Evolutionary conservation across 75 land plant genomes (phyloP).

Genomic region (Selaginella moellendorffii): DNA sequence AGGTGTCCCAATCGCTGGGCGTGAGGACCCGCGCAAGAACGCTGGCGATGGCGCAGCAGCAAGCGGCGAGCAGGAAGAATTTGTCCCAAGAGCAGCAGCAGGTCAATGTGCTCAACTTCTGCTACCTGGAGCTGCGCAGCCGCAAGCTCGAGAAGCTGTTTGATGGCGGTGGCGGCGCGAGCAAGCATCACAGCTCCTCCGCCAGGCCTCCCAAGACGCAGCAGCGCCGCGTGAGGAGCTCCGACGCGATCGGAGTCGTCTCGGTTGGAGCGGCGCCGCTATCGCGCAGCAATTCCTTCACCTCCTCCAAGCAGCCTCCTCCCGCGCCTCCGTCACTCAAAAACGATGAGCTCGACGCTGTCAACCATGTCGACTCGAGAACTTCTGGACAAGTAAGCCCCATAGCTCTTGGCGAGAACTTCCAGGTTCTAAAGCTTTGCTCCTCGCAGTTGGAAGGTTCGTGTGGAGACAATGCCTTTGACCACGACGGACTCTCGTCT

Average conservation of each 20-base stretch:
- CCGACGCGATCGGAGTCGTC: background rate
- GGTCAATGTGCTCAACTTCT: no score
- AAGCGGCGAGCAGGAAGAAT: background rate
- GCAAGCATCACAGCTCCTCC: background rate
- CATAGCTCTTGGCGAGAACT: no score
- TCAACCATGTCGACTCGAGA: no score
- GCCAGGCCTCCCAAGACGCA: background rate
- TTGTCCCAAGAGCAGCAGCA: background rate
- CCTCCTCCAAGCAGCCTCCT: no score
- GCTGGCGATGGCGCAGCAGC: background rate
- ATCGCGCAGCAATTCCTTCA: no score
- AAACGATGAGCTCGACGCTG: no score
- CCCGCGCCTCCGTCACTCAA: no score
- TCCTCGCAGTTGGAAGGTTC: background rate
- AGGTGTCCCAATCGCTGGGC: background rate
- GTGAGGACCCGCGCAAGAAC: background rate
- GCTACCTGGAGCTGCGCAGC: background rate
- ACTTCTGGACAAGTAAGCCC: no score
- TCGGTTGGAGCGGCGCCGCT: background rate
- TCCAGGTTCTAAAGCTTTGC: no score
- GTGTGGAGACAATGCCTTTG: background rate
- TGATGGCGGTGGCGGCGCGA: no score
- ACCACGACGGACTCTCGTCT: background rate
- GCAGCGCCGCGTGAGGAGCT: background rate
- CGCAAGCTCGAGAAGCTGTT: background rate